Base-by-base conservation (phyloP, 305 asterid genomes). In the Solanum chacoense region DNA sequence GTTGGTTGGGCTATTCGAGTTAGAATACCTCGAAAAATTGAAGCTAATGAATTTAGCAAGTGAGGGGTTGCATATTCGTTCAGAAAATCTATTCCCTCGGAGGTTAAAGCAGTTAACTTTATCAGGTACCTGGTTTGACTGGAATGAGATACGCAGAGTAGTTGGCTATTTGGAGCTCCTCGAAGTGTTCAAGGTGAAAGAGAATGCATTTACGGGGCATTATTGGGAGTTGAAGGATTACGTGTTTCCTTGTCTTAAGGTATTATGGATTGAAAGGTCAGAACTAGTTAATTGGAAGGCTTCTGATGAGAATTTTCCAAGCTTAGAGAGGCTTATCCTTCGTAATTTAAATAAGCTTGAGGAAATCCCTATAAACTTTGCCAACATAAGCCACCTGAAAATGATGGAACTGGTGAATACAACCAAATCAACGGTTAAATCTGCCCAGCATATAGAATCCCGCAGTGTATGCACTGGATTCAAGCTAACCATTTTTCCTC, bases 171-270 rank as follows among this genome's bases (percentile, higher is more conserved):
- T 94, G 32, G 86, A 85, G 35, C 77, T 74, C 4, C 95, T 94
- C 1, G 92, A 93, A 87, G 94, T 93, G 75, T 95, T 94, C 67
- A 94, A 93, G 87, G 74, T 94, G 88, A 93, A 92, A 80, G 92
- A 92, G 10, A 91, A 92, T 71, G 95, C 95, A 11, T 93, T 94
- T 83, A 24, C 10, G 5, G 97, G 97, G n/a, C 26, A 59, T 1
- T 11, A 2, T 10, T 95, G 98, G 95, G 32, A 75, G 14, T 81
- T 63, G 22, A 80, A 3, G 8, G 90, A 10, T 34, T 87, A 79
- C 4, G 91, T 91, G 59, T 95, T 92, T 90, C 90, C 36, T 2
- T 26, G 10, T 7, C 95, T 95, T 0, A 91, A 91, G 67, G 86
- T 89, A 35, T 86, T 95, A 89, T 87, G 88, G 42, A 90, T 95